Base-by-base conservation (phyloP, 345 rosid species). In the Euphorbia lathyris region DNA sequence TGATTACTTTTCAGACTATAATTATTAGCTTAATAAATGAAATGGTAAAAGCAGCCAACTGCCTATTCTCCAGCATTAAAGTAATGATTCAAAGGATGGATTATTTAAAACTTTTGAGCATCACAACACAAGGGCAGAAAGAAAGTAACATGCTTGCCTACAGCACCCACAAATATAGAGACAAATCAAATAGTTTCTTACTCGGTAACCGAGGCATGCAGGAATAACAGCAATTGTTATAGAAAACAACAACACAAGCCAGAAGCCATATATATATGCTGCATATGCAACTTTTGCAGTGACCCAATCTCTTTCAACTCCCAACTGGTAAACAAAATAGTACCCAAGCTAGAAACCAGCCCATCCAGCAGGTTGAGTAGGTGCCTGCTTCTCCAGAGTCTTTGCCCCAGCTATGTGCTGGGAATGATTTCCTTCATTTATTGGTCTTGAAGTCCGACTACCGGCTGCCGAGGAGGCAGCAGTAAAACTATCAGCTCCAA, bases 321-420 rank as follows among this genome's bases (percentile, higher is more conserved):
- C 30, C 36, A 9, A 14, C 36, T 30, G n/a, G 36, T 12, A 38
- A 8, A 10, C 23, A 55, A 13, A 14, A 22, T 40, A 40, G n/a
- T n/a, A n/a, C n/a, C 6, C 5, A 40, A 2, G 17, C 81, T 84
- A 96, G 82, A 96, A 96, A 77, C 97, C 99, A 76, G 97, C 94
- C 98, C 98, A 92, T 69, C 99, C 99, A 43, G 97, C 88, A 57
- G 99, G 99, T 68, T 87, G 97, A 74, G 81, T 66, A 65, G 88
- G 59, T 58, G 90, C 61, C 78, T 78, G 83, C 70, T 76, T 80
- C 59, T 85, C 92, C 70, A 65, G 72, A 52, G 62, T 67, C 69
- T 81, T 91, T 30, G 86, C 64, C 70, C 75, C 85, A 3, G 81
- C 82, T 50, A 63, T 58, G 53, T 78, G 78, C 81, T 59, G 83